Evolutionary conservation across 2,329 filamentous ascomycete genomes (phyloP).

Genomic region (Atkinsonella hypoxylon): DNA sequence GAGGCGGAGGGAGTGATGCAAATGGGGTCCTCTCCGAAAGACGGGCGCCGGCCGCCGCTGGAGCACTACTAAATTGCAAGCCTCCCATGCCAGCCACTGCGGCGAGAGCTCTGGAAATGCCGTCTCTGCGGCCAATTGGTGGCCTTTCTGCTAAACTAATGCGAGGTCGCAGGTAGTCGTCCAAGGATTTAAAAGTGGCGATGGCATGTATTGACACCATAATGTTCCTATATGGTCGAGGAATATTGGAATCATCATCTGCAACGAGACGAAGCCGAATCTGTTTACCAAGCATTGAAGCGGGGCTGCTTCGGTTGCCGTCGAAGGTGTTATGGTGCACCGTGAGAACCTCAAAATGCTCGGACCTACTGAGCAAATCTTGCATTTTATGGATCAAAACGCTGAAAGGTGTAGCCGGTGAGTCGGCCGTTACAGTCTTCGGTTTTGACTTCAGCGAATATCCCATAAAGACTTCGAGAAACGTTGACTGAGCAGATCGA

Average conservation of each 20-base stretch:
- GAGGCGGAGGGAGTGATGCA: slow-evolving; percentile 23
- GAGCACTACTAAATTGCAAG: slow-evolving; percentile 37
- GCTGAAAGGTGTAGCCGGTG: slow-evolving; percentile 74
- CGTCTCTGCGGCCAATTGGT: slow-evolving; percentile 49
- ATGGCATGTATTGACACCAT: slow-evolving; percentile 99
- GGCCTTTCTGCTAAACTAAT: slow-evolving; percentile 67
- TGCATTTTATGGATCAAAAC: slow-evolving; percentile 88
- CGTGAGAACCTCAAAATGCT: slow-evolving; percentile 96
- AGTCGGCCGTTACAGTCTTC: slow-evolving; percentile 52
- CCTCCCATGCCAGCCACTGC: slow-evolving; percentile 64
- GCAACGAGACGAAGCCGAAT: slow-evolving; percentile 80
- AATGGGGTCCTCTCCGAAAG: slow-evolving; percentile 33
- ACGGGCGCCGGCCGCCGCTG: slow-evolving; percentile 33
- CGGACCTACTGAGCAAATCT: slow-evolving; percentile 87
- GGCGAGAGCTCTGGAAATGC: slow-evolving; percentile 57
- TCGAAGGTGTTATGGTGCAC: slow-evolving; percentile 89
- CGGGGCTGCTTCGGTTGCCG: slow-evolving; percentile 77
- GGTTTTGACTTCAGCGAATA: slow-evolving; percentile 52
- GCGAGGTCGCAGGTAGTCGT: slow-evolving; percentile 87
- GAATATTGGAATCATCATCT: slow-evolving; percentile 84
- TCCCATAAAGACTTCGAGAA: slow-evolving; percentile 88
- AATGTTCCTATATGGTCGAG: slow-evolving; percentile 76
- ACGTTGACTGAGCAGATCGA: slow-evolving; percentile 63
- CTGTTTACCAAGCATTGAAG: slow-evolving; percentile 94
- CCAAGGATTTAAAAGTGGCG: slow-evolving; percentile 90